Conservation (phyloP, 140 eudicot genomes). For the Oenanthe javanica region DNA sequence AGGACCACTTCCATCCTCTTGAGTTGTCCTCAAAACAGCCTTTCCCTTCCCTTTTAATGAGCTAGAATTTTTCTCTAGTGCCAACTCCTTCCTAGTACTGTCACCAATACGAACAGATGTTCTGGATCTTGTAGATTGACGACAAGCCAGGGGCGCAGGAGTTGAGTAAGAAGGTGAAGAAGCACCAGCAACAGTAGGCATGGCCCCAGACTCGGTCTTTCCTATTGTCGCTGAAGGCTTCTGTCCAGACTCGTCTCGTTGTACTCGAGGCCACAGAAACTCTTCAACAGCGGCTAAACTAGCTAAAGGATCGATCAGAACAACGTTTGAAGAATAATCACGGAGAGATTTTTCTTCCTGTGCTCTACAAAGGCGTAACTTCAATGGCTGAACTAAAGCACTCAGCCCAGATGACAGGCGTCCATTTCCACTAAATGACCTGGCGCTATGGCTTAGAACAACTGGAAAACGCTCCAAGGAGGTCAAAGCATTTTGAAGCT, state of each 20-base stretch:
- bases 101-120: conserved; percentile 56
- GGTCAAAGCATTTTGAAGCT: conserved; percentile 83
- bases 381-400: conserved; percentile 82
- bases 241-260: conserved; percentile 64
- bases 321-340: conserved; percentile 87
- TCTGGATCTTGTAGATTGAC: conserved; percentile 69
- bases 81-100: conserved; percentile 38
- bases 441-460: conserved; percentile 70
- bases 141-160: conserved; percentile 56
- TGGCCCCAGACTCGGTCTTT: conserved; percentile 57
- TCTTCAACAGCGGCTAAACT: conserved; percentile 94
- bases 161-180: conserved; percentile 47
- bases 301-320: conserved; percentile 85
- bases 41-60: conserved; percentile 88
- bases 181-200: conserved; percentile 48
- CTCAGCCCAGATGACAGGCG: conserved; percentile 89
- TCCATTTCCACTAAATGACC: conserved; percentile 63
- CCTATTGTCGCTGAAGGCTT: conserved; percentile 49
- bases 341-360: conserved; percentile 93
- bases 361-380: conserved; percentile 89
- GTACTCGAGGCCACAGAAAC: conserved; percentile 94
- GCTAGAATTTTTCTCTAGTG: conserved; percentile 52
- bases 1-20: conserved; percentile 71
- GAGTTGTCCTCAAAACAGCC: conserved; percentile 59
- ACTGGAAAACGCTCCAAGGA: conserved; percentile 94